Evolutionary conservation across 345 rosid species (phyloP), one percentile per base, ranked within the genome.

Genomic region (Linum usitatissimum): DNA sequence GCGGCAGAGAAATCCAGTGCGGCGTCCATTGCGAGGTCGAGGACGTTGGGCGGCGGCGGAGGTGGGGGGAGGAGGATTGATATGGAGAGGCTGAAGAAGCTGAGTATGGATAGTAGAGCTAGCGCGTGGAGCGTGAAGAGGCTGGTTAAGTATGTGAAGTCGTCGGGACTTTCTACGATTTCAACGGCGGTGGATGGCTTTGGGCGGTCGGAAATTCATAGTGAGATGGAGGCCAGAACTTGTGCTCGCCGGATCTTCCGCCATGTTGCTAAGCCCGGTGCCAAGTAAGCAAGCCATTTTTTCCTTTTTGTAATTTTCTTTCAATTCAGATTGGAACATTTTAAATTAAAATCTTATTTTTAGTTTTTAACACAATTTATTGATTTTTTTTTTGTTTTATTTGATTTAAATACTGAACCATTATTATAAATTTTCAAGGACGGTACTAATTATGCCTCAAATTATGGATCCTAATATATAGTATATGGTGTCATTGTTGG

Each of bases 181-280:
- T 81, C 84, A 0, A 68, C 66, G 51, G 67, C 76, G 19, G 81
- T 84, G 40, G 88, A 81, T 49, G 74, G 76, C 49, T 79, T 79
- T 34, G 70, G 68, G 3, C 77, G 70, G 53, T 75, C 78, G 5
- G 88, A 76, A 73, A 79, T 81, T 45, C 65, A 49, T 59, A 81
- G 82, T 57, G 84, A 84, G 68, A 72, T 83, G 88, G 82, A 76
- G 53, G 88, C 86, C 13, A 61, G 82, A 66, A 64, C 42, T 9
- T 38, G 63, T 63, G 86, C 86, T 42, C 72, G 70, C 14, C 69
- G 80, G 75, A 79, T 84, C 21, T 81, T 84, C 78, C 77, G 66
- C 72, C 72, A 84, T 7, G 84, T 84, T 0, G 79, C 88, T 34
- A 79, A 68, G 40, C 73, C 78, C 4, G 71, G 72, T n/a, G 79